Evolutionary conservation across 2,329 filamentous ascomycete species (phyloP).

Genomic region (Diaporthe humulicola): DNA sequence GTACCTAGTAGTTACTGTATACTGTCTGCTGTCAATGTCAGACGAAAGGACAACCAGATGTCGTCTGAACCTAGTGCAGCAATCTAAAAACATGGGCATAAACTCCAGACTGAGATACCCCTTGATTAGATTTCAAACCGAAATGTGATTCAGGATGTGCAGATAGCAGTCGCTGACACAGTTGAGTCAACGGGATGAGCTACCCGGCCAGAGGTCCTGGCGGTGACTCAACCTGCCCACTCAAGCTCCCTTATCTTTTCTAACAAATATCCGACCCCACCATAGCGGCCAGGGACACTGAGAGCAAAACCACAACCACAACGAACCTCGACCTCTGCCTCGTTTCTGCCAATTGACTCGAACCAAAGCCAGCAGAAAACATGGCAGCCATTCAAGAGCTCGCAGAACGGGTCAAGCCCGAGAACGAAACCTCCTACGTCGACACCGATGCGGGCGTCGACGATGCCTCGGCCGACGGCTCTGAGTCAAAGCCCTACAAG

Average conservation of each 20-base stretch:
- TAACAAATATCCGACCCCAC: constrained; percentile 40
- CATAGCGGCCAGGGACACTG: constrained; percentile 32
- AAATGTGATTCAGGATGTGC: constrained; percentile 11
- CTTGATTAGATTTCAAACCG: constrained; percentile 11
- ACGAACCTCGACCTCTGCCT: background rate
- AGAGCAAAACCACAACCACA: constrained; percentile 1
- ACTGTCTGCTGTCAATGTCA: background rate
- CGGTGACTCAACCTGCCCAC: constrained; percentile 38
- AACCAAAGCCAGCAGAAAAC: constrained; percentile 39
- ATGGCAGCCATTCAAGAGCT: constrained; percentile 64
- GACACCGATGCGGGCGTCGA: constrained; percentile 86
- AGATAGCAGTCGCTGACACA: constrained; percentile 1
- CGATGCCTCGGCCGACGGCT: constrained; percentile 75
- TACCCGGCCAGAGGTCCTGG: background rate
- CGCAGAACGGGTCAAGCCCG: constrained; percentile 62
- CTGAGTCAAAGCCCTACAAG: constrained; percentile 84
- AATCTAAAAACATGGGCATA: background rate
- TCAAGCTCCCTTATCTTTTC: constrained; percentile 38
- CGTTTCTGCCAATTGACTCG: constrained; percentile 42
- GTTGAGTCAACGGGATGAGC: constrained; percentile 29
- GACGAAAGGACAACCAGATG: background rate
- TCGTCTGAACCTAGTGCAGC: background rate
- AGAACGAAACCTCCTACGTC: constrained; percentile 71
- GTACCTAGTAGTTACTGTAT: too few relatives aligned
- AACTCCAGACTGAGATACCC: background rate